A percentile compares a stretch with the other conserved stretches of the same genome.
phyloP scores from a whole-genome alignment of 2,329 filamentous ascomycete genomes.

The Chaetomiaceae sp. region DNA sequence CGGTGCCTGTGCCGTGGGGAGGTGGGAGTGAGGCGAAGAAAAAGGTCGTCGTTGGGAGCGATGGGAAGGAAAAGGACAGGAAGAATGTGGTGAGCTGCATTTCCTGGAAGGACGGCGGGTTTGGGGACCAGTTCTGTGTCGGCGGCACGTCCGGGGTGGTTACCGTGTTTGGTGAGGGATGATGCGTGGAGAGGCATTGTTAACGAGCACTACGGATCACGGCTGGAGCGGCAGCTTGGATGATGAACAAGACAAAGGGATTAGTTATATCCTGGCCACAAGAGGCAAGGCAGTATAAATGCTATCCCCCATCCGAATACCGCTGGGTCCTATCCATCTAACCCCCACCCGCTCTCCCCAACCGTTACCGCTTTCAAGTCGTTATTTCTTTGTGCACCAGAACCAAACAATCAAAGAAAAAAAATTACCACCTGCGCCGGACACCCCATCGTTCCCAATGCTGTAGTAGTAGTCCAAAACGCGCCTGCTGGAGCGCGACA shows the following conservation, averaged over 20 bases:
- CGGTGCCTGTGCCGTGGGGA: constrained; percentile 55
- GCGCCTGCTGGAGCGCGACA: neutral
- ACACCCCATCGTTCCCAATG: constrained; percentile 20
- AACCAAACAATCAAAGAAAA: constrained; percentile 1
- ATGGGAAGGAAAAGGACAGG: constrained; percentile 55
- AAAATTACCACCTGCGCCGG: constrained; percentile 20
- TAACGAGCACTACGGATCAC: no score
- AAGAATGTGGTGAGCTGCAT: constrained; percentile 59
- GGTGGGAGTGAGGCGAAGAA: constrained; percentile 42
- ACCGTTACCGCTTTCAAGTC: neutral
- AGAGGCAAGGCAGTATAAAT: no score
- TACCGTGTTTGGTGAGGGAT: constrained; percentile 51
- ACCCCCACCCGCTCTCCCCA: neutral
- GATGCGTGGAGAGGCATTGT: neutral
- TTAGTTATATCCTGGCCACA: neutral
- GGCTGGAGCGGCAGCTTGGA: no score
- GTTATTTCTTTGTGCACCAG: constrained; percentile 6
- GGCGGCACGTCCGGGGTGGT: constrained; percentile 61
- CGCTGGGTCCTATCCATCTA: no score
- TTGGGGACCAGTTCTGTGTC: constrained; percentile 60
- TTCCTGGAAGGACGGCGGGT: constrained; percentile 58
- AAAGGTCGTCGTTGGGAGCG: constrained; percentile 52
- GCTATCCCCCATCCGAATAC: neutral
- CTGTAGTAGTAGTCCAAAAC: constrained; percentile 17
- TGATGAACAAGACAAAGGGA: no score